phyloP scores from a whole-genome alignment of 2,329 filamentous ascomycete genomes.

The Epichloe coenophiala region DNA sequence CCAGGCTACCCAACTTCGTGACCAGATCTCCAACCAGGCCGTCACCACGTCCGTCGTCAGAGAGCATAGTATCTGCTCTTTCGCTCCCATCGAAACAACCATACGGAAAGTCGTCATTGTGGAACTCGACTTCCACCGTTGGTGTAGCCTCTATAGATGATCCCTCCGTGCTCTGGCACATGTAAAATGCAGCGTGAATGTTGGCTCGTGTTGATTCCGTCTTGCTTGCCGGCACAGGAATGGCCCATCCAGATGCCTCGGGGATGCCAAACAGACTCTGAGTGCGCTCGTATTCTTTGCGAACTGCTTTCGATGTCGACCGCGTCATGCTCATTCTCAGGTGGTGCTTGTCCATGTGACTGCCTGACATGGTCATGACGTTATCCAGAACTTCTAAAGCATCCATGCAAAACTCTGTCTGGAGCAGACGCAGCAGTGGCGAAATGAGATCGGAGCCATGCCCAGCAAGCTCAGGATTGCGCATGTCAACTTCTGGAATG shows the following conservation, averaged over 20 bases:
- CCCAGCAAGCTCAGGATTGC: conserved; percentile 73
- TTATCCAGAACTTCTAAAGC: conserved; percentile 85
- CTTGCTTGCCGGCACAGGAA: conserved; percentile 83
- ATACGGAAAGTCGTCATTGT: conserved; percentile 74
- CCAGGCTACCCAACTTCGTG: conserved; percentile 62
- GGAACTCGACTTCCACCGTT: conserved; percentile 84
- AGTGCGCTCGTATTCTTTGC: conserved; percentile 89
- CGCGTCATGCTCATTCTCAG: conserved; percentile 97
- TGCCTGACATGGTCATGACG: conserved; percentile 87
- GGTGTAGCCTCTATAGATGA: conserved; percentile 44
- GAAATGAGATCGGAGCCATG: conserved; percentile 94
- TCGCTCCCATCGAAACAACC: conserved; percentile 62
- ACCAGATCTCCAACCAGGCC: conserved; percentile 65
- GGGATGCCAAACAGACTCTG: conserved; percentile 95
- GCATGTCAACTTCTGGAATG: conserved; percentile 86
- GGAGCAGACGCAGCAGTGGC: conserved; percentile 73
- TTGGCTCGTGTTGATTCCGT: conserved; percentile 78
- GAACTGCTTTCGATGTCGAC: conserved; percentile 68
- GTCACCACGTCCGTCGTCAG: conserved; percentile 63
- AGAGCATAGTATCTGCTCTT: conserved; percentile 83
- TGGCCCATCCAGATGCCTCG: conserved; percentile 89
- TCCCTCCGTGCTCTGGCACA: conserved; percentile 60
- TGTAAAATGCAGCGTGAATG: conserved; percentile 93
- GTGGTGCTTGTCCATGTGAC: conserved; percentile 86
- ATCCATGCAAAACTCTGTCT: conserved; percentile 88